These are phyloP conservation scores for Cyberlindnera saturnus DNA, from an alignment of 805 yeast species.

Conservation along the genomic window DNA sequence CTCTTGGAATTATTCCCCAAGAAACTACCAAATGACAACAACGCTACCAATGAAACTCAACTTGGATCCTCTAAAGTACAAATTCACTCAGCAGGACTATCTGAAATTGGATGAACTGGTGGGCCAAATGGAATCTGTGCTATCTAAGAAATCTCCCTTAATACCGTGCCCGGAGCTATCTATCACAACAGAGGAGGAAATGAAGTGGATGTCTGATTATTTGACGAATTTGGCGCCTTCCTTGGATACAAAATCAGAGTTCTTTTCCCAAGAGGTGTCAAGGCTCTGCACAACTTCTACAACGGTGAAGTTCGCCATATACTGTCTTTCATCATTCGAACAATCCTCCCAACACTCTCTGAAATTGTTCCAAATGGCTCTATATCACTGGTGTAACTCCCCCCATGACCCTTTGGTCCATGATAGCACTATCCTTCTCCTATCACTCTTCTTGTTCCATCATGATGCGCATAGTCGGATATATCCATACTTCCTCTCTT, in stretches of 20 bases:
- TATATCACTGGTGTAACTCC: background rate
- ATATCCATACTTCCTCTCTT: background rate
- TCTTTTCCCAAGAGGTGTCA: slow-evolving; percentile 5
- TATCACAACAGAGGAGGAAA: slow-evolving; percentile 5
- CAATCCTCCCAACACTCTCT: background rate
- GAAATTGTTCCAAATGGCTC: slow-evolving; percentile 1
- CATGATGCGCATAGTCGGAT: slow-evolving; percentile 3
- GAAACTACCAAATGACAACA: slow-evolving; percentile 1
- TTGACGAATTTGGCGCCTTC: slow-evolving; percentile 3
- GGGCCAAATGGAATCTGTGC: background rate
- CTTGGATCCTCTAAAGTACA: too few species aligned
- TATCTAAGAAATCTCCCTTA: background rate
- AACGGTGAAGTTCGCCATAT: slow-evolving; percentile 2
- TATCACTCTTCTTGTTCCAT: slow-evolving; percentile 7
- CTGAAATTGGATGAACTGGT: background rate
- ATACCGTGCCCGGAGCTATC: background rate
- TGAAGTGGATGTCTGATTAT: slow-evolving; percentile 3
- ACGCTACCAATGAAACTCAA: background rate
- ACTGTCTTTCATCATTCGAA: slow-evolving; percentile 1
- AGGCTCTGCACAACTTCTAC: background rate
- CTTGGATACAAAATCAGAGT: slow-evolving; percentile 3
- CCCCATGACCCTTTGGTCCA: background rate
- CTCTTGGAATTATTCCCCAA: slow-evolving; percentile 1
- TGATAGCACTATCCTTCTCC: slow-evolving; percentile 5
- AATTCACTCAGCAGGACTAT: background rate